Conservation (phyloP, 768 basidiomycete species). For the Mycena filopes region DNA sequence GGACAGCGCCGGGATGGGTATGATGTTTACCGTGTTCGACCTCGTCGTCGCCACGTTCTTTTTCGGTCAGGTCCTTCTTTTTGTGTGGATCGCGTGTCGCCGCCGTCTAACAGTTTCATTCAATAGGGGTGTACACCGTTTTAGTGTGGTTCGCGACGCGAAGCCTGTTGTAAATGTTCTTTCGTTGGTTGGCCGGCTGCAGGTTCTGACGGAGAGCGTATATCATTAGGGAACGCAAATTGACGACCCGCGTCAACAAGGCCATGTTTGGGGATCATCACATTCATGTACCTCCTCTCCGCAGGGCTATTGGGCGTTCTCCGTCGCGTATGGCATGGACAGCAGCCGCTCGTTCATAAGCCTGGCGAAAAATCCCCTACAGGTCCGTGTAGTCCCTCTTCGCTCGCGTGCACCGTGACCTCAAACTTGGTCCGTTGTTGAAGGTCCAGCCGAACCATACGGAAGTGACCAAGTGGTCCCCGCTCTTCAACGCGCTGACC, state of each 20-base stretch:
- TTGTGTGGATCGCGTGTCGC: too few species aligned
- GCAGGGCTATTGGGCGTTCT: slow-evolving; percentile 10
- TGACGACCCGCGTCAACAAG: slow-evolving; percentile 16
- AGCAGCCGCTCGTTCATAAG: background rate
- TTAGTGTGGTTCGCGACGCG: slow-evolving; percentile 27
- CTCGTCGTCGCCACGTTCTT: slow-evolving; percentile 27
- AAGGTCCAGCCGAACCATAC: background rate
- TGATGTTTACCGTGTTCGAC: slow-evolving; percentile 8
- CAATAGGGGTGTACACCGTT: slow-evolving; percentile 23
- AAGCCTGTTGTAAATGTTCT: slow-evolving; percentile 24
- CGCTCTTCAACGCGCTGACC: slow-evolving; percentile 25
- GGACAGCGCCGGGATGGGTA: background rate
- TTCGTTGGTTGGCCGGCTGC: background rate
- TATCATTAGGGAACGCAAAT: slow-evolving; percentile 22
- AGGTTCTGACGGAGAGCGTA: background rate
- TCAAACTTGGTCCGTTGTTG: background rate
- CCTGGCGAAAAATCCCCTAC: background rate
- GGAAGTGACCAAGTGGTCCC: slow-evolving; percentile 20
- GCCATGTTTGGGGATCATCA: slow-evolving; percentile 24
- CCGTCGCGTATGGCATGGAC: slow-evolving; percentile 15
- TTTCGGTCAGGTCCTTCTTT: slow-evolving; percentile 20
- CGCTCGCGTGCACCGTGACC: too few species aligned
- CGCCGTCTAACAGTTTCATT: background rate
- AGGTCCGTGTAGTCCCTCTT: too few species aligned
- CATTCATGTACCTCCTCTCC: slow-evolving; percentile 19